A percentile compares a stretch with the other conserved stretches of the same genome.
Conservation (phyloP, 805 yeast species). For the Lachancea sp. region DNA sequence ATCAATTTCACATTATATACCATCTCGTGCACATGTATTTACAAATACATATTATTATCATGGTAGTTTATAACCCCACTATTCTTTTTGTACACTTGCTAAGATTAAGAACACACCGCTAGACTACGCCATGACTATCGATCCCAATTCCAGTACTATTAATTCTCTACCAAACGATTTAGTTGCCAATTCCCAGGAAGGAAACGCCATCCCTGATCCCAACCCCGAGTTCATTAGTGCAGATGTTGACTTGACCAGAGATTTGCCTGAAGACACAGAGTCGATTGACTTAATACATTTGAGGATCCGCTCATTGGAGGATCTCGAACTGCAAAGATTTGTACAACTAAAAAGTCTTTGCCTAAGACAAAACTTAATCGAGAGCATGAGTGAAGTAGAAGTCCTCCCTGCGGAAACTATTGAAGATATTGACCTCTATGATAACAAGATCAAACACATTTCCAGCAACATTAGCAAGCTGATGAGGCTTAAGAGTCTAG, state of each 20-base stretch:
- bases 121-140: background rate
- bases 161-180: background rate
- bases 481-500: constrained; percentile 52
- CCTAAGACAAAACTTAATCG: constrained; percentile 76
- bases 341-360: constrained; percentile 52
- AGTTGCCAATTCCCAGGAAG: background rate
- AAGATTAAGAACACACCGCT: background rate
- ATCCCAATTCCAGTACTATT: background rate
- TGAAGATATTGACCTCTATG: constrained; percentile 83
- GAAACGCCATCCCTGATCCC: constrained; percentile 30
- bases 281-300: constrained; percentile 63
- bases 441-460: constrained; percentile 83
- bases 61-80: no score
- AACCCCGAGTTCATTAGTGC: constrained; percentile 52
- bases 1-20: no score
- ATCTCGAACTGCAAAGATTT: constrained; percentile 53
- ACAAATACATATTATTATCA: no score
- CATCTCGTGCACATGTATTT: no score
- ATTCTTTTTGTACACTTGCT: no score
- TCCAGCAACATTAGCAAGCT: constrained; percentile 62
- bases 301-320: constrained; percentile 59
- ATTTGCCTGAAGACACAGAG: constrained; percentile 50
- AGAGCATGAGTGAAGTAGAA: constrained; percentile 67
- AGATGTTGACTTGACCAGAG: constrained; percentile 58
- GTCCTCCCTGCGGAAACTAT: constrained; percentile 47